Conservation (phyloP, 2,329 filamentous ascomycete species). For the Didymella exigua region DNA sequence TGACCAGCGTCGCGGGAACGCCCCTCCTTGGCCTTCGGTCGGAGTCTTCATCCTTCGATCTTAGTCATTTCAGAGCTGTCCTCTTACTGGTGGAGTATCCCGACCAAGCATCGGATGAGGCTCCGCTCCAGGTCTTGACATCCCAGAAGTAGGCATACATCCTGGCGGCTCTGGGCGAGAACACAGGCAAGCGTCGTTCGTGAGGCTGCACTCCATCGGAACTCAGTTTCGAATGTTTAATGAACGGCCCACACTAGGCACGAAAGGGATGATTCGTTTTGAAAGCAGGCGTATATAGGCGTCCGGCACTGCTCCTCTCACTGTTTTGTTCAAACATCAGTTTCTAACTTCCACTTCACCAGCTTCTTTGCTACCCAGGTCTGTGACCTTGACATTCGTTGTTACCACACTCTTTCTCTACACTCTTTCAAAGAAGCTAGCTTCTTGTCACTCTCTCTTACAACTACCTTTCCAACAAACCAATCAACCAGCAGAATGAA, state of each 20-base stretch:
- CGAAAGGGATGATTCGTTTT: conserved; percentile 19
- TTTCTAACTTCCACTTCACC: conserved; percentile 31
- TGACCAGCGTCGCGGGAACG: conserved; percentile 32
- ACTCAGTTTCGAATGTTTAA: conserved; percentile 45
- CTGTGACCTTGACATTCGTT: conserved; percentile 50
- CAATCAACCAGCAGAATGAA: conserved; percentile 48
- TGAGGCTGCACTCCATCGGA: conserved; percentile 25
- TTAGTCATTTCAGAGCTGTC: conserved; percentile 12
- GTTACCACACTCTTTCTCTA: conserved; percentile 41
- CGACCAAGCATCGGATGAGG: conserved; percentile 28
- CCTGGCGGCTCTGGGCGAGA: conserved; percentile 24
- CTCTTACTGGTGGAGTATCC: conserved; percentile 39
- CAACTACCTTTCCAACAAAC: conserved; percentile 21
- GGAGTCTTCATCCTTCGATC: conserved; percentile 24
- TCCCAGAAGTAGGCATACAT: conserved; percentile 21
- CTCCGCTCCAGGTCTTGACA: conserved; percentile 24
- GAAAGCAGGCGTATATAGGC: conserved; percentile 29
- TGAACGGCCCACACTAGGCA: conserved; percentile 38
- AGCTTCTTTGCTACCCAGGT: conserved; percentile 39
- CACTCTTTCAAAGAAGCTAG: conserved; percentile 42
- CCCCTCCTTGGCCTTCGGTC: conserved; percentile 22
- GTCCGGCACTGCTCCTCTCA: conserved; percentile 1
- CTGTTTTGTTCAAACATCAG: conserved; percentile 23
- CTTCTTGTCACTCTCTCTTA: conserved; percentile 36
- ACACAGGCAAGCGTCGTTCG: conserved; percentile 26